These are phyloP conservation scores for Trichosporon inkin DNA, from an alignment of 1,284 basidiomycete genomes.

Conservation along the genomic window DNA sequence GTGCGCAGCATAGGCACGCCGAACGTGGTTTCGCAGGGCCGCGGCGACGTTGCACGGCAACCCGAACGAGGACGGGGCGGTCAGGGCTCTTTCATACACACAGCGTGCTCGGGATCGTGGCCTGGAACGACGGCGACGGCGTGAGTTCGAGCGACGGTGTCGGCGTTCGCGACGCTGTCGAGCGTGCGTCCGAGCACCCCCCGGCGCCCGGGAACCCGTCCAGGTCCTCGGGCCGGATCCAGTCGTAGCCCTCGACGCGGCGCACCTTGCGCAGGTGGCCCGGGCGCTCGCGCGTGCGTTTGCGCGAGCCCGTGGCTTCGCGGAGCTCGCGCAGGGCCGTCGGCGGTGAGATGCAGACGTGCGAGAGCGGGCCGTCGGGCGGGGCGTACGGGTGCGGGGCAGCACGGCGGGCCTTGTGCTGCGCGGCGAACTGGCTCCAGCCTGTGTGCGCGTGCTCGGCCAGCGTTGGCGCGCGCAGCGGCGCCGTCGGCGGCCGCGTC, in stretches of 20 bases:
- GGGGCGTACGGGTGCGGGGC: neutral
- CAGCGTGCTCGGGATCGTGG: neutral
- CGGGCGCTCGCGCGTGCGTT: neutral
- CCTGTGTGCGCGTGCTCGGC: neutral
- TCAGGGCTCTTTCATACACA: no score
- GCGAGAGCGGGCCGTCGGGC: neutral
- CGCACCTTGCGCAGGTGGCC: conserved; percentile 4
- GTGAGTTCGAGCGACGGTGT: neutral
- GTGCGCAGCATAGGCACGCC: no score
- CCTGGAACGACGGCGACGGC: neutral
- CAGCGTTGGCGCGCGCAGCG: neutral
- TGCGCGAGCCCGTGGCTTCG: neutral
- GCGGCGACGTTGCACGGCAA: no score
- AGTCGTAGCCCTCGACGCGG: conserved; percentile 5
- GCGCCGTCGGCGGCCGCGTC: neutral
- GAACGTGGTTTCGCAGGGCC: no score
- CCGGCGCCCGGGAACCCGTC: conserved; percentile 6
- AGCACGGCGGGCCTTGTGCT: neutral
- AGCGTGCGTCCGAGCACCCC: neutral
- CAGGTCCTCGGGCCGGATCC: conserved; percentile 8
- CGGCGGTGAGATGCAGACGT: conserved; percentile 3
- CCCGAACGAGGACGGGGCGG: no score
- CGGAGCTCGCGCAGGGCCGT: neutral
- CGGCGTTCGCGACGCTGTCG: neutral
- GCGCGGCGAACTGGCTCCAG: conserved; percentile 1